Base-by-base conservation (phyloP, 225 moss, liverwort and hornwort genomes). In the Rhytidiadelphus loreus region DNA sequence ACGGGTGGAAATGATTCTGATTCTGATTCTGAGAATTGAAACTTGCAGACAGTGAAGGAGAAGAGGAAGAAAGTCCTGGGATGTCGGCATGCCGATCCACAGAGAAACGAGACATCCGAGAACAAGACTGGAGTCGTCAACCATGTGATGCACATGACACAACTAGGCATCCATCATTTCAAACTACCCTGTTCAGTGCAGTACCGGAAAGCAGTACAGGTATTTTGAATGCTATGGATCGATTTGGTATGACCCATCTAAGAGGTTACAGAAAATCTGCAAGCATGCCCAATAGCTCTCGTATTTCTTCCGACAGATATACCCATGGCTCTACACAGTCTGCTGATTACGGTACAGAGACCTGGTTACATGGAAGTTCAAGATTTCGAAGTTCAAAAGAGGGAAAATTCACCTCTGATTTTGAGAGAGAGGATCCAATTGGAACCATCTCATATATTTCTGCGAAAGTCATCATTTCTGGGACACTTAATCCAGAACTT, bases 141-240 rank as follows among this genome's bases (percentile, higher is more conserved):
- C 46, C 44, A 21, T 66, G 79, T 26, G 84, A 84, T 43, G 53
- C 75, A 32, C 70, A 70, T 37, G 70, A 86, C 73, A 37, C 86
- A 73, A 75, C 86, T 16, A 72, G 65, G 63, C 91, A 86, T 60
- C 81, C 74, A 8, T 59, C 85, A 50, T 92, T 91, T 66, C 92
- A 88, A 37, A 50, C 58, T 14, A 82, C 88, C 29, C 52, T 93
- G 19, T 90, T 90, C n/a, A 88, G 90, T 65, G 93, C 91, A 21
- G 87, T 93, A 69, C 80, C 91, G 26, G 93, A 93, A 82, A 64
- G 91, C 9, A 91, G 93, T 76, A 91, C 88, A 32, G 93, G 93
- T 81, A 82, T 93, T 56, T 81, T 91, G 64, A 91, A 90, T 72
- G 93, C 91, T 28, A 93, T 93, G 93, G 91, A 91, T 75, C 88